Conservation (phyloP, 192 early-diverging fungal genomes). For the Coemansia reversa region DNA sequence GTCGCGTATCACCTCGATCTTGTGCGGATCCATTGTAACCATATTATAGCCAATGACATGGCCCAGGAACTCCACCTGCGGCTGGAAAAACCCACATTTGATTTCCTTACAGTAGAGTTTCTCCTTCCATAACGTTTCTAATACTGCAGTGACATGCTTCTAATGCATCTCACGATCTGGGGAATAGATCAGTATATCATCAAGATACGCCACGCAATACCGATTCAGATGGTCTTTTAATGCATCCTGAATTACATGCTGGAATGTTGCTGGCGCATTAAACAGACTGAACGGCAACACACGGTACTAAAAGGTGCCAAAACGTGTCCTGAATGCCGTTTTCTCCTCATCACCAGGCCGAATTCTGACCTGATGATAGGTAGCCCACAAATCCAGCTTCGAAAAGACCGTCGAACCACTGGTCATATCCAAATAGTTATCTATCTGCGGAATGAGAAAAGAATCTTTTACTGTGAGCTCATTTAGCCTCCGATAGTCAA, state of each 20-base stretch:
- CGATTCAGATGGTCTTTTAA: background rate
- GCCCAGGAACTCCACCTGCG: slow-evolving; percentile 11
- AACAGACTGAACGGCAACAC: background rate
- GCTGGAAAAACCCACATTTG: slow-evolving; percentile 4
- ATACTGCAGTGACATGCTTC: background rate
- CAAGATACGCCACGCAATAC: background rate
- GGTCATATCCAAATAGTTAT: background rate
- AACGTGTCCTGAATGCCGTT: background rate
- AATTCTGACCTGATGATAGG: background rate
- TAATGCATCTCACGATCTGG: background rate
- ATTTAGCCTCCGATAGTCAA: background rate
- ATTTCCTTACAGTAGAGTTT: background rate
- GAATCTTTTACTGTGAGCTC: background rate
- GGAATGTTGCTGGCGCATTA: background rate
- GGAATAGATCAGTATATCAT: slow-evolving; percentile 1
- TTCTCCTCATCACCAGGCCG: background rate
- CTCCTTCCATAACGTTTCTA: background rate
- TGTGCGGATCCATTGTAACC: background rate
- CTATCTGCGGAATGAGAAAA: background rate
- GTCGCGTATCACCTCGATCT: background rate
- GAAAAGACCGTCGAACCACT: background rate
- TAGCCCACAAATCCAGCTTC: background rate
- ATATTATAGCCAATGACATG: background rate
- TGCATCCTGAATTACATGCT: background rate
- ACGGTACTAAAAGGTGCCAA: background rate